Percentiles rank a stretch among this genome's conserved stretches.
phyloP scores from a whole-genome alignment of 164 flowering plant genomes.

The Vitis rupestris region DNA sequence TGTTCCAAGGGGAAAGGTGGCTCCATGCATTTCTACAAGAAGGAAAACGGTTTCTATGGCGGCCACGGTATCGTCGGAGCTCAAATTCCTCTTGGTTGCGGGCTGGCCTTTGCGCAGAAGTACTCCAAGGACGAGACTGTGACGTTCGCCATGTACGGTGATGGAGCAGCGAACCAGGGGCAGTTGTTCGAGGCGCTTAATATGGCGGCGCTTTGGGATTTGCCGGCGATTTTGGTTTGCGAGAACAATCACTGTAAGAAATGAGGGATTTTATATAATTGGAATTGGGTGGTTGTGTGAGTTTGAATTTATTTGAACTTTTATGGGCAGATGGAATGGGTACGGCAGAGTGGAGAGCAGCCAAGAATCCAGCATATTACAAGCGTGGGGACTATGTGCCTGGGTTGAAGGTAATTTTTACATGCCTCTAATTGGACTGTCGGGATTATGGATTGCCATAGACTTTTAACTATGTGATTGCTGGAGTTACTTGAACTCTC shows the following conservation, averaged over 20 bases:
- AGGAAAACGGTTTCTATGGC: slow-evolving; percentile 79
- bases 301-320: background rate
- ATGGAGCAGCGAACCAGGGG: slow-evolving; percentile 98
- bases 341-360: slow-evolving; percentile 98
- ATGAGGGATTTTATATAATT: background rate
- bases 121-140: slow-evolving; percentile 73
- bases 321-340: slow-evolving; percentile 90
- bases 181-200: slow-evolving; percentile 97
- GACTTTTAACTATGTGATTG: no score
- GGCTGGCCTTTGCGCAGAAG: slow-evolving; percentile 89
- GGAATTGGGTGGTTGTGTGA: background rate
- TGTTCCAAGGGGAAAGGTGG: slow-evolving; percentile 95
- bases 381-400: slow-evolving; percentile 99
- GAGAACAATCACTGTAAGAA: slow-evolving; percentile 96
- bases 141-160: slow-evolving; percentile 82
- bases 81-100: slow-evolving; percentile 85
- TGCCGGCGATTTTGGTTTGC: slow-evolving; percentile 94
- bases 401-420: slow-evolving; percentile 73
- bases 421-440: no score
- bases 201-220: slow-evolving; percentile 89
- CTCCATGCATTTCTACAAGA: slow-evolving; percentile 95
- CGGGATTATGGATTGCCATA: no score
- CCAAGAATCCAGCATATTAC: slow-evolving; percentile 92
- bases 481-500: no score
- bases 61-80: slow-evolving; percentile 99